phyloP scores from a whole-genome alignment of 2,329 filamentous ascomycete genomes.

The Myriosclerotinia curreyana region DNA sequence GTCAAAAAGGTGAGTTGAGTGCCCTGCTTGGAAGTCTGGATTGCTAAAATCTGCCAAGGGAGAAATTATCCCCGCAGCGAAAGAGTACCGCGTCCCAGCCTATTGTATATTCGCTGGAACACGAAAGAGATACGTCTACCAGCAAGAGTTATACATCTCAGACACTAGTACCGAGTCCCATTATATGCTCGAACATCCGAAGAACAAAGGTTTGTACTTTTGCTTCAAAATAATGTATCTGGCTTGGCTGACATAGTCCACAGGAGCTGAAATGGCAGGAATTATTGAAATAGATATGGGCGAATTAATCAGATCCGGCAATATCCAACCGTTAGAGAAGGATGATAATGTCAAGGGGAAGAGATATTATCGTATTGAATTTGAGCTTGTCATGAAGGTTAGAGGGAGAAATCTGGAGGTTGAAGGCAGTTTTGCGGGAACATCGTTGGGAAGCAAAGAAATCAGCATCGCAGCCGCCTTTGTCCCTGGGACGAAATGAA shows the following conservation, averaged over 20 bases:
- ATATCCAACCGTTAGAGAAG: background rate
- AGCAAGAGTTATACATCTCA: constrained; percentile 15
- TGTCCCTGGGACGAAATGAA: constrained; percentile 1
- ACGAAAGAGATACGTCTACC: background rate
- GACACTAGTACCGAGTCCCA: constrained; percentile 8
- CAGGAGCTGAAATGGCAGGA: constrained; percentile 6
- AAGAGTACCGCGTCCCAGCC: constrained; percentile 4
- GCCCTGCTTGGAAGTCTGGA: background rate
- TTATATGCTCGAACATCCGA: constrained; percentile 5
- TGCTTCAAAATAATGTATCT: background rate
- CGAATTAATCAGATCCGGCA: constrained; percentile 4
- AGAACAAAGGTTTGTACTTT: constrained; percentile 7
- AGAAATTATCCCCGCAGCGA: constrained; percentile 1
- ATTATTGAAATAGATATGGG: background rate
- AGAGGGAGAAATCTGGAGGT: constrained; percentile 5
- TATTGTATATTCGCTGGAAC: background rate
- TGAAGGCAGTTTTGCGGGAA: background rate
- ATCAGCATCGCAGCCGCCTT: constrained; percentile 13
- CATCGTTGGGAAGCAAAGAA: background rate
- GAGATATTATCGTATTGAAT: background rate
- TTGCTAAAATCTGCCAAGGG: background rate
- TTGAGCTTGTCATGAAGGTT: constrained; percentile 9
- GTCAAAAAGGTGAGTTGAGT: constrained; percentile 3
- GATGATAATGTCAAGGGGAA: background rate
- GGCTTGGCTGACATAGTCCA: background rate